Evolutionary conservation across 2,329 filamentous ascomycete species (phyloP), one percentile per base, ranked within the genome.

Genomic region (Alternaria infectoria): DNA sequence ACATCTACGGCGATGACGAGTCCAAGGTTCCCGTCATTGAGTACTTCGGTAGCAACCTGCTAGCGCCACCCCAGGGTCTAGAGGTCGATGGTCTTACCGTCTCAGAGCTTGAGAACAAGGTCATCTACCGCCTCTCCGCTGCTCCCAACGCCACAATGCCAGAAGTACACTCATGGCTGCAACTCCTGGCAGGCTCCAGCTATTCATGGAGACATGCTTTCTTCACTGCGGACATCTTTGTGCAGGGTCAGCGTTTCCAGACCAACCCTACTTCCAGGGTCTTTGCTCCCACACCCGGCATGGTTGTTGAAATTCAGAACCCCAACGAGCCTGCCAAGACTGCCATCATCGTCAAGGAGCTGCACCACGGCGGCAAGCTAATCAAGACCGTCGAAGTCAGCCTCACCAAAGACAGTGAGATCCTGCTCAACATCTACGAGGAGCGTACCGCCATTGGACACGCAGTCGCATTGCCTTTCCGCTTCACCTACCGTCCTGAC

Each of bases 201-300:
- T 92, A 94, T 76, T 97, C 92, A 54, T 99, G 96, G 96, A 89
- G 95, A 62, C 93, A 97, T 77, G 96, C 96, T 26, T 89, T 99
- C 63, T 95, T 99, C 81, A 93, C 93, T 63, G 91, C 94, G 0
- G 95, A 99, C 70, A 91, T 97, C 26, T 90, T 97, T 69, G 92
- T 97, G 5, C 96, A 99, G 81, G 96, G 94, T 15, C 91, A 97
- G 80, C 93, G 96, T 77, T 98, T 97, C 84, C 93, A 98, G 84
- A 97, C 93, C 61, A 99, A 99, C 82, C 96, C 96, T 0, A 91
- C 97, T 83, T 91, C 90, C 78, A 90, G 95, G 60, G 93, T 99
- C 63, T 95, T 98, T 69, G 90, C 92, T 11, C 96, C 96, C 13
- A 88, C 89, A 13, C 90, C 90, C 32, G 96, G 96, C 50, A 89